Evolutionary conservation across 192 early-diverging fungal species (phyloP).

Genomic region (Coemansia brasiliensis): DNA sequence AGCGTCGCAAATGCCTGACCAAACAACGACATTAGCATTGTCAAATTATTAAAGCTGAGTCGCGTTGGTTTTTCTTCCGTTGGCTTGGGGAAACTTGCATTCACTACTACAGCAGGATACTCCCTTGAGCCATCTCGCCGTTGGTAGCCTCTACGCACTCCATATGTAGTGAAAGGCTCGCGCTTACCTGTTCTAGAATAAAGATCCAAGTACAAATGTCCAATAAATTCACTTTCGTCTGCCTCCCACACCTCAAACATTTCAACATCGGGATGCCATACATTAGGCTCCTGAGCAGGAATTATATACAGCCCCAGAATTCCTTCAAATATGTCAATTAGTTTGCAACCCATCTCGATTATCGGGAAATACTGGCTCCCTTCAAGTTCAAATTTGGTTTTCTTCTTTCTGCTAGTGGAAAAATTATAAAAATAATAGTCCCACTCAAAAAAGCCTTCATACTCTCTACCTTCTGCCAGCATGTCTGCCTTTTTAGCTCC

Average conservation of each 20-base stretch:
- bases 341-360: conserved; percentile 53
- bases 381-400: neutral
- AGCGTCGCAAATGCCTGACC: conserved; percentile 60
- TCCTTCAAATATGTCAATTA: conserved; percentile 64
- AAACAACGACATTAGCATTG: conserved; percentile 71
- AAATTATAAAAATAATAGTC: conserved; percentile 62
- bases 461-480: conserved; percentile 20
- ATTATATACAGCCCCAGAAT: conserved; percentile 63
- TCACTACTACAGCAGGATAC: conserved; percentile 58
- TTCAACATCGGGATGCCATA: conserved; percentile 73
- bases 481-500: conserved; percentile 26
- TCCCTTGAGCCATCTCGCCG: conserved; percentile 56
- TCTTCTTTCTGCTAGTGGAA: neutral
- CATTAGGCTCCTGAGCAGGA: conserved; percentile 49
- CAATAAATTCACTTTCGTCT: conserved; percentile 57
- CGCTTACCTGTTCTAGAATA: conserved; percentile 64
- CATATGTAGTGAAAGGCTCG: conserved; percentile 48
- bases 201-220: conserved; percentile 70
- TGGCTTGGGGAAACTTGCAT: conserved; percentile 54
- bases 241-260: conserved; percentile 69
- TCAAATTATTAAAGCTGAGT: conserved; percentile 67
- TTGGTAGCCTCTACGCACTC: conserved; percentile 43
- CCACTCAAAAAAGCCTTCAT: conserved; percentile 58
- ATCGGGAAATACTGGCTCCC: conserved; percentile 63
- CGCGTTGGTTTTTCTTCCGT: conserved; percentile 62